Evolutionary conservation across 495 filamentous ascomycete genomes (phyloP), one percentile per base, ranked within the genome.

Genomic region (Chlorociboria aeruginascens): DNA sequence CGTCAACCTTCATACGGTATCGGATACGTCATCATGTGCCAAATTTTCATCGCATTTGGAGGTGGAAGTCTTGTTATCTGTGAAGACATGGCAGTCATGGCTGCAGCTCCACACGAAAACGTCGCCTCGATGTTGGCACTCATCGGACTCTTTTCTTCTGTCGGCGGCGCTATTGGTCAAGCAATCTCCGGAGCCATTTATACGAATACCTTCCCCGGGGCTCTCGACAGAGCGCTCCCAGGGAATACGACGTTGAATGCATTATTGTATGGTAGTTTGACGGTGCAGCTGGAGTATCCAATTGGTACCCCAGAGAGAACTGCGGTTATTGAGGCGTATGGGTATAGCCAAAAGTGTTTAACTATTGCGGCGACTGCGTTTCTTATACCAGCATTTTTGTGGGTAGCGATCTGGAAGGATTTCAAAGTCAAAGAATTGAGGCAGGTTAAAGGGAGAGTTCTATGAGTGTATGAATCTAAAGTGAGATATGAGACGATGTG

Each of bases 11-110:
- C 71, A 31, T 61, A 64, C 13, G 55, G 69, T 40, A 68, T 86
- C 40, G 82, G 79, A 20, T 85, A 80, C 60, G 64, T 89, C 14
- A 66, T 86, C 63, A 84, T 86, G 78, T 81, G 75, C 55, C 82
- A 88, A 62, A 84, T 88, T 60, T 81, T 87, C 64, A 85, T 88
- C 54, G 78, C 83, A 28, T 76, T 89, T 45, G 68, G 71, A 11
- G 82, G 81, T 25, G 72, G 72, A 20, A 63, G 66, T 25, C 61
- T 72, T 12, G 74, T 85, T 43, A 77, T 86, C 54, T 66, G 64
- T 49, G 74, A 77, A 53, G 77, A 86, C 54, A 74, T 86, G 29
- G 79, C 82, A 3, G 69, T 78, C 52, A 79, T 87, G 69, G 79
- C 82, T 0, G 76, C 75, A 2, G 70, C 74, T 0, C 63, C 71